These are phyloP conservation scores for Phalaenopsis hybrid DNA, from an alignment of 116 monocot genomes.

Conservation along the genomic window DNA sequence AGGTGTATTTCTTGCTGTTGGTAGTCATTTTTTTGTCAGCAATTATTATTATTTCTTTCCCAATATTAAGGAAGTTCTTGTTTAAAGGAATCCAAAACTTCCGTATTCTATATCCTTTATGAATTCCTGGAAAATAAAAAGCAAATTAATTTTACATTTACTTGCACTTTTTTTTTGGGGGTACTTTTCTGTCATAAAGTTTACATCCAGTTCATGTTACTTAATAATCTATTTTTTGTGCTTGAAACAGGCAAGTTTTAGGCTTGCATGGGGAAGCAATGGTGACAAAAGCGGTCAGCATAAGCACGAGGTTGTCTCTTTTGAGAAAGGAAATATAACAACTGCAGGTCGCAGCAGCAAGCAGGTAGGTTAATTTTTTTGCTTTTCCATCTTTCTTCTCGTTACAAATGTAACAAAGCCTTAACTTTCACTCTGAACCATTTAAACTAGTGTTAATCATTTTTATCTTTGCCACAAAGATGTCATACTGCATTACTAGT, in stretches of 20 bases:
- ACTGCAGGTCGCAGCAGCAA: constrained; percentile 90
- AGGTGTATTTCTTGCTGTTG: not conserved
- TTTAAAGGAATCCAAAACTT: not conserved
- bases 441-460: not conserved
- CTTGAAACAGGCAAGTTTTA: constrained; percentile 75
- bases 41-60: not conserved
- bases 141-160: not conserved
- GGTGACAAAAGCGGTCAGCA: constrained; percentile 76
- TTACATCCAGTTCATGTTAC: not conserved
- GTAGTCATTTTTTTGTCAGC: not conserved
- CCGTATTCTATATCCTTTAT: not conserved
- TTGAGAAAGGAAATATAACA: constrained; percentile 90
- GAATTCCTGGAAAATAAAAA: not conserved
- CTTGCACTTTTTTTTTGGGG: not conserved
- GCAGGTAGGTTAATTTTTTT: constrained; percentile 43
- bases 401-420: not conserved
- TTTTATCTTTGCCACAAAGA: not conserved
- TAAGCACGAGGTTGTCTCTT: constrained; percentile 93
- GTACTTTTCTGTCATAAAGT: not conserved
- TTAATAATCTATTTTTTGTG: not conserved
- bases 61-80: not conserved
- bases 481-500: not conserved
- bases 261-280: constrained; percentile 93
- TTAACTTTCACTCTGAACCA: not conserved
- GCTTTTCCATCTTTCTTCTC: not conserved